A percentile compares a stretch with the other conserved stretches of the same genome.
phyloP scores from a whole-genome alignment of 1,284 basidiomycete genomes.

The Sporisorium iseilematis-ciliati region DNA sequence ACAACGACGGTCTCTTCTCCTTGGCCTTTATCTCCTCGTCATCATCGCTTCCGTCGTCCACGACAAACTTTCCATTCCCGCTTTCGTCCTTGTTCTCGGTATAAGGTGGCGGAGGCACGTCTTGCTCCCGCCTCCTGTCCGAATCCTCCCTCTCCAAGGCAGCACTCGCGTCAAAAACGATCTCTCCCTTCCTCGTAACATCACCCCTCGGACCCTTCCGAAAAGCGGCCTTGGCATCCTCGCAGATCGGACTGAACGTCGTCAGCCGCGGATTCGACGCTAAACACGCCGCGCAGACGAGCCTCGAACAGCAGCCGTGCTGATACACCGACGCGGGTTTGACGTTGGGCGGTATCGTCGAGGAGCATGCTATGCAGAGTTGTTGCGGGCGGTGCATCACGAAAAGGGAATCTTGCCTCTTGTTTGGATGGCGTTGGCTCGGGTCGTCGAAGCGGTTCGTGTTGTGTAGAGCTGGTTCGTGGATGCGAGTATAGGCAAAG shows the following conservation, averaged over 20 bases:
- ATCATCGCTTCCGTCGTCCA: slow-evolving; percentile 17
- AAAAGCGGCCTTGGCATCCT: slow-evolving; percentile 46
- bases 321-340: slow-evolving; percentile 31
- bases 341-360: slow-evolving; percentile 23
- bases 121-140: slow-evolving; percentile 1
- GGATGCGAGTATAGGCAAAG: not conserved
- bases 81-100: slow-evolving; percentile 7
- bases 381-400: slow-evolving; percentile 15
- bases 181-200: slow-evolving; percentile 44
- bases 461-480: not conserved
- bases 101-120: slow-evolving; percentile 29
- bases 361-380: slow-evolving; percentile 44
- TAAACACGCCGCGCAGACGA: slow-evolving; percentile 41
- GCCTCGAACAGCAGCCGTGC: slow-evolving; percentile 46
- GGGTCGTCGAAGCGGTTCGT: not conserved
- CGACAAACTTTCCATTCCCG: slow-evolving; percentile 17
- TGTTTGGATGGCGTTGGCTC: not conserved
- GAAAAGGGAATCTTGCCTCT: not conserved
- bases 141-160: slow-evolving; percentile 2
- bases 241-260: slow-evolving; percentile 56
- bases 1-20: slow-evolving; percentile 4
- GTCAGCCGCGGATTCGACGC: slow-evolving; percentile 30
- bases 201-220: slow-evolving; percentile 48
- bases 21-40: not conserved
- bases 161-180: slow-evolving; percentile 40